phyloP scores from a whole-genome alignment of 73 alveolate species.

The Paramecium biaurelia region DNA sequence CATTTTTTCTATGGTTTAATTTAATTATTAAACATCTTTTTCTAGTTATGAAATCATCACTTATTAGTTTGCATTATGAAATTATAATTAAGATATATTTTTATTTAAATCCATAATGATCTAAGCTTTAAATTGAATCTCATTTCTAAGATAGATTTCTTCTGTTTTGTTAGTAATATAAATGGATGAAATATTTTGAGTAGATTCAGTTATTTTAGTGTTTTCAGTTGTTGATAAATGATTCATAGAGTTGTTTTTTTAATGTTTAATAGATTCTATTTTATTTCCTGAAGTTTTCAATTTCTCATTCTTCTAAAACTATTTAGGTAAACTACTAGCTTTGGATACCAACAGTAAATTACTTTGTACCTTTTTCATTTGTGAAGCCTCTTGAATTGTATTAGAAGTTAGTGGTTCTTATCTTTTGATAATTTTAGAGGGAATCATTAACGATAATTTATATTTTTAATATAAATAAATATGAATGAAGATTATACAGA shows the following conservation, averaged over 20 bases:
- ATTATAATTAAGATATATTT: not conserved
- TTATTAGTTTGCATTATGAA: not conserved
- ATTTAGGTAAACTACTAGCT: not conserved
- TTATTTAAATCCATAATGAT: not conserved
- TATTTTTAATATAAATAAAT: not conserved
- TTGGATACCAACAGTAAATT: not conserved
- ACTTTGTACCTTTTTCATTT: not conserved
- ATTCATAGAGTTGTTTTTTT: not conserved
- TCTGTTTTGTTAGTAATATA: not conserved
- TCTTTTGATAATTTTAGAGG: conserved; percentile 8
- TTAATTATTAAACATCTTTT: not conserved
- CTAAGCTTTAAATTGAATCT: not conserved
- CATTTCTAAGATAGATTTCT: not conserved
- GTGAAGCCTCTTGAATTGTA: not conserved
- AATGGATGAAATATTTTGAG: not conserved
- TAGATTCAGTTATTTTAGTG: not conserved
- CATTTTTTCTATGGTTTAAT: not conserved
- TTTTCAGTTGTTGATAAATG: not conserved
- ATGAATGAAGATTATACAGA: not conserved
- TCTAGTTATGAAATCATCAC: not conserved
- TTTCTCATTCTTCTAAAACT: not conserved
- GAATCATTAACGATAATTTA: conserved; percentile 20
- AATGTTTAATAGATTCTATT: not conserved
- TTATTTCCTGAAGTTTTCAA: not conserved
- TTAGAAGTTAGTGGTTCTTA: not conserved